phyloP scores from a whole-genome alignment of 306 rosid species.

The Quercus wislizeni region DNA sequence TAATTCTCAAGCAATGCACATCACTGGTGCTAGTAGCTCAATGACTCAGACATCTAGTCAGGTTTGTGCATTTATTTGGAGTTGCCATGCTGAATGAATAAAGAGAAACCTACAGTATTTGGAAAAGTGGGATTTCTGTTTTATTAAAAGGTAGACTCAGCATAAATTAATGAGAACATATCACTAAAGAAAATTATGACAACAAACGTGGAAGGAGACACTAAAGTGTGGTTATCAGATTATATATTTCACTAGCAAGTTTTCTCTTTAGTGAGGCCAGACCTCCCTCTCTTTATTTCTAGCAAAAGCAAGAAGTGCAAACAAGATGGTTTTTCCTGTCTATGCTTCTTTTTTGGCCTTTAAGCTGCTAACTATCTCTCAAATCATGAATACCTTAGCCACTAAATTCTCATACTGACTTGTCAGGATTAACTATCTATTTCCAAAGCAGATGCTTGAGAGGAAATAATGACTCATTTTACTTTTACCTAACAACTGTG shows the following conservation, averaged over 20 bases:
- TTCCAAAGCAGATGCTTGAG: background rate
- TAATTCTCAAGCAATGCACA: conserved; percentile 40
- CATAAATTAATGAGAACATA: background rate
- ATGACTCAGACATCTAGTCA: conserved; percentile 43
- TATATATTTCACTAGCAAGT: background rate
- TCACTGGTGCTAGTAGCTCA: conserved; percentile 38
- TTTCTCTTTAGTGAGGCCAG: background rate
- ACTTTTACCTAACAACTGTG: background rate
- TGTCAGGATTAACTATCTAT: background rate
- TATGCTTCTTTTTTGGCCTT: background rate
- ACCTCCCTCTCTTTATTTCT: background rate
- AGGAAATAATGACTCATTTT: background rate
- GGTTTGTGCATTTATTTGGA: conserved; percentile 36
- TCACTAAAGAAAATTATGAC: background rate
- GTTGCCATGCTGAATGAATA: background rate
- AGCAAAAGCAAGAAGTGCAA: background rate
- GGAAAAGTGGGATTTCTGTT: background rate
- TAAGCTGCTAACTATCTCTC: background rate
- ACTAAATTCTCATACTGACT: background rate
- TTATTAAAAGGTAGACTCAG: background rate
- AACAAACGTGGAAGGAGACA: background rate
- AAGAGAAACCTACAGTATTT: background rate
- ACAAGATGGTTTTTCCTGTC: background rate
- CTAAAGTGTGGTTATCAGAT: background rate
- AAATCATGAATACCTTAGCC: background rate